Conservation (phyloP, 257 asterid species). For the Echium plantagineum region DNA sequence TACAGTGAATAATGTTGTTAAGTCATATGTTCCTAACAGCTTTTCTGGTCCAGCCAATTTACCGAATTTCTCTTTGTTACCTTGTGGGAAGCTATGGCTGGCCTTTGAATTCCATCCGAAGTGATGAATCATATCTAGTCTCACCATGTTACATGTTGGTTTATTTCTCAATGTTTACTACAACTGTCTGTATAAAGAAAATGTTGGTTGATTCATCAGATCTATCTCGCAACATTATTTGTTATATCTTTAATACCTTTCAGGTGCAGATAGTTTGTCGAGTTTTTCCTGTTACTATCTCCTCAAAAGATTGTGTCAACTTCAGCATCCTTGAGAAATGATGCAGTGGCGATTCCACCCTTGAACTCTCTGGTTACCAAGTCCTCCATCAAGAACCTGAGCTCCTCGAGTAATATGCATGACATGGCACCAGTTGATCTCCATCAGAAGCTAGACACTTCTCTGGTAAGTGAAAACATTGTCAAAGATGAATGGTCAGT, state of each 20-base stretch:
- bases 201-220: background rate
- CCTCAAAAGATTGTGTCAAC: constrained; percentile 23
- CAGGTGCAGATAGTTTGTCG: constrained; percentile 45
- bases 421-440: constrained; percentile 15
- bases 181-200: background rate
- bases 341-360: constrained; percentile 25
- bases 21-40: too few relatives aligned
- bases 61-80: too few relatives aligned
- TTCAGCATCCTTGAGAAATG: constrained; percentile 30
- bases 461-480: constrained; percentile 26
- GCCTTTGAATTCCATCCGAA: background rate
- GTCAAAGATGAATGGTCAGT: constrained; percentile 87
- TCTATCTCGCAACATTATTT: background rate
- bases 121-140: background rate
- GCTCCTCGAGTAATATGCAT: constrained; percentile 33
- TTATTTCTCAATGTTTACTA: background rate
- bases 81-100: background rate
- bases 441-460: constrained; percentile 27
- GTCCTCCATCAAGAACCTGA: constrained; percentile 37
- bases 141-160: background rate
- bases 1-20: too few relatives aligned
- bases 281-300: constrained; percentile 25
- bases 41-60: too few relatives aligned
- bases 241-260: background rate
- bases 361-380: constrained; percentile 30